phyloP scores from a whole-genome alignment of 306 rosid species.

The Astragalus glycyphyllos region DNA sequence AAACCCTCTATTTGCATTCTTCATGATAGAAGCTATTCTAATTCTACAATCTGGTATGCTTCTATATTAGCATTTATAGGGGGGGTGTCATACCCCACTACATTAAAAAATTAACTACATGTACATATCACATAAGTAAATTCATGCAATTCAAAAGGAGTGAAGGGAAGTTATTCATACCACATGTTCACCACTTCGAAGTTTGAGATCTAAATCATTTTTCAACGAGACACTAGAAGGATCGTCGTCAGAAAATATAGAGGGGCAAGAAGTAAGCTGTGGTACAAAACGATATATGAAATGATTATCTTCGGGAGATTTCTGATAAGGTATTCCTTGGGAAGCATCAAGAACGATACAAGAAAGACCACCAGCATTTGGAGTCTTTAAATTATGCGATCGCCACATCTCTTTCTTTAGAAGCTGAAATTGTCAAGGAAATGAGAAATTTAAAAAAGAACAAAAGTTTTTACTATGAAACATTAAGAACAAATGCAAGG shows the following conservation, averaged over 20 bases:
- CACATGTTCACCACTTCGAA: slow-evolving; percentile 87
- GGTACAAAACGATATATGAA: slow-evolving; percentile 72
- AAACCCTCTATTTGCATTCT: background rate
- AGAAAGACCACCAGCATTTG: slow-evolving; percentile 59
- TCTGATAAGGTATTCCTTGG: slow-evolving; percentile 53
- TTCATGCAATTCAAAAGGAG: slow-evolving; percentile 10
- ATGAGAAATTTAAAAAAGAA: slow-evolving; percentile 9
- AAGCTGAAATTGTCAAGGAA: slow-evolving; percentile 55
- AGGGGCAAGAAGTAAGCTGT: slow-evolving; percentile 43
- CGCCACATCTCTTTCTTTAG: slow-evolving; percentile 73
- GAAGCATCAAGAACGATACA: slow-evolving; percentile 75
- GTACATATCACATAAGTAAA: slow-evolving; percentile 22
- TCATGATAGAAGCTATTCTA: background rate
- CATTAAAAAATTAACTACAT: slow-evolving; percentile 23
- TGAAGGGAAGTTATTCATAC: slow-evolving; percentile 50
- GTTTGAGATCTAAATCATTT: slow-evolving; percentile 58
- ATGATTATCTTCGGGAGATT: slow-evolving; percentile 57
- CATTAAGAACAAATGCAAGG: slow-evolving; percentile 18
- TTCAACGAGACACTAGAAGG: slow-evolving; percentile 46
- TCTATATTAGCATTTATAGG: background rate
- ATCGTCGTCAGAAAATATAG: slow-evolving; percentile 49
- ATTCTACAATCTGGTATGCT: background rate
- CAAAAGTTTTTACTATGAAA: slow-evolving; percentile 16
- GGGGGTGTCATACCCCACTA: background rate
- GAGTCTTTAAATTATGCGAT: slow-evolving; percentile 55